A percentile compares a stretch with the other conserved stretches of the same genome.
Evolutionary conservation across 2,329 filamentous ascomycete genomes (phyloP).

Genomic region (Cladophialophora carrionii): DNA sequence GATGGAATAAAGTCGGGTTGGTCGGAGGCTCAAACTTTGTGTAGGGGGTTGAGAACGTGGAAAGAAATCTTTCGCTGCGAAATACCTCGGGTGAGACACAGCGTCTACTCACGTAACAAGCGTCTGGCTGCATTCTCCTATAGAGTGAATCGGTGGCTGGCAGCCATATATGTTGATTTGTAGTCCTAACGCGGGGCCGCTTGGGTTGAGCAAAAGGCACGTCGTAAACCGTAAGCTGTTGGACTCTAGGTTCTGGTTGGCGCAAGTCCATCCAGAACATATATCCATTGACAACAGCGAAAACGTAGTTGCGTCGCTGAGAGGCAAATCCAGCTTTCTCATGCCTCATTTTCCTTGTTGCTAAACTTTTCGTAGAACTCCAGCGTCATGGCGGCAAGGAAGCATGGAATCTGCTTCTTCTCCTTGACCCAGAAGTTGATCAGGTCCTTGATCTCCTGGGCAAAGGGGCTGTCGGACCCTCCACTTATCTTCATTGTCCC

Average conservation of each 20-base stretch:
- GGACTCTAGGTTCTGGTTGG: background rate
- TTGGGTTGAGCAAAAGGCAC: background rate
- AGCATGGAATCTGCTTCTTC: conserved; percentile 89
- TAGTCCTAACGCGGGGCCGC: background rate
- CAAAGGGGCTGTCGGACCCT: conserved; percentile 84
- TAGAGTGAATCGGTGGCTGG: background rate
- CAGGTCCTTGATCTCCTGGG: conserved; percentile 77
- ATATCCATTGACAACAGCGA: too few species aligned
- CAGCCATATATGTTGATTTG: background rate
- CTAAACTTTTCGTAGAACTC: conserved; percentile 79
- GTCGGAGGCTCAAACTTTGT: background rate
- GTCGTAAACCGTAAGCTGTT: background rate
- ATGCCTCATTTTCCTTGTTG: conserved; percentile 19
- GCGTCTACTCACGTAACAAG: too few species aligned
- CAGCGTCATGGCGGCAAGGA: conserved; percentile 84
- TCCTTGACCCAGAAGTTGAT: conserved; percentile 97
- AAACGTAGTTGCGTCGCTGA: background rate
- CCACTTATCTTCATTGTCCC: conserved; percentile 98
- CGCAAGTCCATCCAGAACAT: background rate
- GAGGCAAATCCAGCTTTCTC: background rate
- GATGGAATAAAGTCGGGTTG: background rate
- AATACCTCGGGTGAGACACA: background rate
- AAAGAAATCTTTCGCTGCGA: background rate
- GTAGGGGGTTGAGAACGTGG: background rate
- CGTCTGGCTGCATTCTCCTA: too few species aligned